Base-by-base conservation (phyloP, 2,329 filamentous ascomycete genomes). In the Lachnellula subtilissima region DNA sequence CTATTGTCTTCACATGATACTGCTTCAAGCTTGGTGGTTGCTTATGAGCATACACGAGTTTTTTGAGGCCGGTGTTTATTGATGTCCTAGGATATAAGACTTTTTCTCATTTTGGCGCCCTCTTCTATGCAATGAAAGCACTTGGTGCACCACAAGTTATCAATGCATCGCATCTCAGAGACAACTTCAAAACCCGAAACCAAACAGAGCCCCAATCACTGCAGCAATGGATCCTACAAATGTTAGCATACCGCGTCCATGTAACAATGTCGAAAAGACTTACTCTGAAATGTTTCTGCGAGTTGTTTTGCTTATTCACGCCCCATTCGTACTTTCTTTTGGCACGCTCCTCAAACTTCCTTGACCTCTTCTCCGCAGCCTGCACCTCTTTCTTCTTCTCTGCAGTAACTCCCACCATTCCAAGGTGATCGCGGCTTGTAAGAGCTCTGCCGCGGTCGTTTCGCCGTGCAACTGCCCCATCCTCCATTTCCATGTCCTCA, bases 341-440 rank as follows among this genome's bases (percentile, higher is more conserved):
- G 28, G 82, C 78, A 51, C 82, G 77, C 61, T 86, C 78, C 64
- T 86, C 84, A 55, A 82, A 76, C 67, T 85, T 88, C 58, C 83
- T 78, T 55, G 86, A 84, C 65, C 86, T 82, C 72, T 87, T 84
- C 73, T 93, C 88, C 8, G 82, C 78, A 48, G 80, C 81, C 22
- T 76, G 74, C 17, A 89, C 83, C 61, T 86, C 83, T 51, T 80
- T 80, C 75, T 86, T 93, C 78, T 89, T 89, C 56, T 82, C 77
- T n/a, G 87, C 86, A 5, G 83, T 85, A 6, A 90, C 88, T 46
- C 90, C 89, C 47, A 85, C 69, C 87, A 96, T 89, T 45, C 91
- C 91, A 32, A 81, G 69, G 61, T 91, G 85, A 19, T 84, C 86
- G 59, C 91, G 84, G 52, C 79, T 84, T 46, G 86, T 76, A 22